phyloP scores from a whole-genome alignment of 148 eudicot genomes.

The Nepenthes mirabilis region DNA sequence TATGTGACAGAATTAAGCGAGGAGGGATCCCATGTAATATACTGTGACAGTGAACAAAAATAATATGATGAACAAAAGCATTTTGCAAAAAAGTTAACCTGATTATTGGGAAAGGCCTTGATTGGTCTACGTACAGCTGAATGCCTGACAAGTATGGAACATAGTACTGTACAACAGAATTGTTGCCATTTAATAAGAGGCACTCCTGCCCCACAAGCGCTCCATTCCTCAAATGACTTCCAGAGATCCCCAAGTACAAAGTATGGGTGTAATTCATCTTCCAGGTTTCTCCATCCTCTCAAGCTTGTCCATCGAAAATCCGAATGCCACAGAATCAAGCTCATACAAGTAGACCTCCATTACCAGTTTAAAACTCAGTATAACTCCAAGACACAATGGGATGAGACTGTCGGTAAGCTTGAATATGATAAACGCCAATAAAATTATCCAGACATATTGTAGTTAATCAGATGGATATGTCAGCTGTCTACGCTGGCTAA shows the following conservation, averaged over 20 bases:
- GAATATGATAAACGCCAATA: no score
- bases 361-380: neutral
- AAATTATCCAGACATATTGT: no score
- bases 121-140: conserved; percentile 67
- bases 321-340: neutral
- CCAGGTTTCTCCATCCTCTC: conserved; percentile 42
- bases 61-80: neutral
- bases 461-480: no score
- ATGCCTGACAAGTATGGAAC: conserved; percentile 86
- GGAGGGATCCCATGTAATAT: neutral
- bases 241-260: conserved; percentile 86
- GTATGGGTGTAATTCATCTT: conserved; percentile 40
- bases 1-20: neutral
- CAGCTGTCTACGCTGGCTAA: no score
- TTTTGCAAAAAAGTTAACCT: conserved; percentile 28
- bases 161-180: conserved; percentile 85
- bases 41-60: neutral
- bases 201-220: conserved; percentile 93
- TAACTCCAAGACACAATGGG: no score
- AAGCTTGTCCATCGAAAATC: conserved; percentile 35
- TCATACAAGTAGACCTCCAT: neutral
- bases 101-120: conserved; percentile 25
- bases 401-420: no score
- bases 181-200: conserved; percentile 67
- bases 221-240: conserved; percentile 93